Percentiles rank a stretch among this genome's conserved stretches.
phyloP scores from a whole-genome alignment of 495 filamentous ascomycete species.

The Daldinia concentrica region DNA sequence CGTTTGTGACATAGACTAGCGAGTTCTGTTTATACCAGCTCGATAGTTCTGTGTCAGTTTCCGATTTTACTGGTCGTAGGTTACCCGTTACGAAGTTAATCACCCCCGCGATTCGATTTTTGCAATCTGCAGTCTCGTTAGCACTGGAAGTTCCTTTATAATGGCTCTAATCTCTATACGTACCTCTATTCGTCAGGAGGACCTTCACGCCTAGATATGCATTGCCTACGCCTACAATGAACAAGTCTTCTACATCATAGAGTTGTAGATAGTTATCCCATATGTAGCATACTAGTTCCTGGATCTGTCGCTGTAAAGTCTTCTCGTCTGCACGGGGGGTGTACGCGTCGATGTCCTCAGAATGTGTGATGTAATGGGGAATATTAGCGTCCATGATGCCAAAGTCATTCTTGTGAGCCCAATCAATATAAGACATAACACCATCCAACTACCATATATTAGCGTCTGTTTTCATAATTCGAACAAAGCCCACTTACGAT shows the following conservation, averaged over 20 bases:
- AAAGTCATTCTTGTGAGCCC: constrained; percentile 77
- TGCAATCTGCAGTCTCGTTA: constrained; percentile 52
- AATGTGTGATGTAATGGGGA: constrained; percentile 71
- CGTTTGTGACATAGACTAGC: constrained; percentile 73
- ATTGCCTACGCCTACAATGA: constrained; percentile 85
- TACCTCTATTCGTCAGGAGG: constrained; percentile 74
- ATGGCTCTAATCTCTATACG: constrained; percentile 13
- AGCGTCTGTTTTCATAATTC: constrained; percentile 8
- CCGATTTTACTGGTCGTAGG: constrained; percentile 71
- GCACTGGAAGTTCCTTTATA: neutral
- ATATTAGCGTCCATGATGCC: constrained; percentile 91
- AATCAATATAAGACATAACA: constrained; percentile 79
- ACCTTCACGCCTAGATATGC: constrained; percentile 74
- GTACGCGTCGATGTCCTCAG: constrained; percentile 54
- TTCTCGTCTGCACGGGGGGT: constrained; percentile 47
- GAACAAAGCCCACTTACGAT: constrained; percentile 67
- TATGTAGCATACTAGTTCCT: constrained; percentile 83
- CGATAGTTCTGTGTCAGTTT: constrained; percentile 69
- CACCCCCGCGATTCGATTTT: constrained; percentile 56
- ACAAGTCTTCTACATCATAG: constrained; percentile 71
- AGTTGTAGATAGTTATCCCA: constrained; percentile 99
- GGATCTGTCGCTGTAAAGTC: constrained; percentile 62
- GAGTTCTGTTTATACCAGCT: constrained; percentile 79
- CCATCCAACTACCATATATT: constrained; percentile 71
- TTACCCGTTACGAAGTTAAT: constrained; percentile 69